phyloP scores from a whole-genome alignment of 2,329 filamentous ascomycete species.

The Raffaelea deltoideospora region DNA sequence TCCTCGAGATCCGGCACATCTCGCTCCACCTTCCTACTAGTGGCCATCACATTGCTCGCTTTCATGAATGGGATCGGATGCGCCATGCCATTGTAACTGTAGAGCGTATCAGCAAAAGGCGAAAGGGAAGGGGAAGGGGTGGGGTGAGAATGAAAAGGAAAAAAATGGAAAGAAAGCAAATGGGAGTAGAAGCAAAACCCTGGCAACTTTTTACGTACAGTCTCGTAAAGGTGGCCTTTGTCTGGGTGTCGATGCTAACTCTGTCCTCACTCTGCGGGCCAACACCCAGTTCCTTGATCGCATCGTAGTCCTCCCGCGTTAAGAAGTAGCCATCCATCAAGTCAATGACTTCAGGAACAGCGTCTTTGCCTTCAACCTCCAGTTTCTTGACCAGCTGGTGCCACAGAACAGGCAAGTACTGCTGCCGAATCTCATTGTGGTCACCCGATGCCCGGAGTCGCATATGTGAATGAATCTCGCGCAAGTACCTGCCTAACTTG shows the following conservation, averaged over 20 bases:
- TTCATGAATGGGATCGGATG: conserved; percentile 97
- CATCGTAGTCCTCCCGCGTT: conserved; percentile 88
- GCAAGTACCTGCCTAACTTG: conserved; percentile 64
- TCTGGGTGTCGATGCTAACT: conserved; percentile 67
- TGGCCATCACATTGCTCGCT: conserved; percentile 58
- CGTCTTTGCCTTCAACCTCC: conserved; percentile 65
- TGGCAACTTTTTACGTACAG: conserved; percentile 40
- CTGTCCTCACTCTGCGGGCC: conserved; percentile 64
- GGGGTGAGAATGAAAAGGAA: too few relatives aligned
- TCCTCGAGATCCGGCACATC: conserved; percentile 91
- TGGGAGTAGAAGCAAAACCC: neutral
- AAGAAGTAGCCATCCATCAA: conserved; percentile 96
- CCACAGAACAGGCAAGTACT: conserved; percentile 86
- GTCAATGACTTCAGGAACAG: conserved; percentile 69
- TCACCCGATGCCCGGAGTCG: conserved; percentile 80
- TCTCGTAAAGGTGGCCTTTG: conserved; percentile 81
- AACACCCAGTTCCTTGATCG: conserved; percentile 78
- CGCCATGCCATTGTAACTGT: conserved; percentile 67
- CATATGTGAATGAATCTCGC: conserved; percentile 97
- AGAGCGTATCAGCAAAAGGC: neutral
- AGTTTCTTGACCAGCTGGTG: conserved; percentile 61
- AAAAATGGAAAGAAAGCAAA: conserved; percentile 1
- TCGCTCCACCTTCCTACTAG: conserved; percentile 54
- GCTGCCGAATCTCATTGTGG: conserved; percentile 82
- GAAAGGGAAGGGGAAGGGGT: too few relatives aligned